phyloP scores from a whole-genome alignment of 2,329 filamentous ascomycete genomes.

The Tetracladium maxilliforme region DNA sequence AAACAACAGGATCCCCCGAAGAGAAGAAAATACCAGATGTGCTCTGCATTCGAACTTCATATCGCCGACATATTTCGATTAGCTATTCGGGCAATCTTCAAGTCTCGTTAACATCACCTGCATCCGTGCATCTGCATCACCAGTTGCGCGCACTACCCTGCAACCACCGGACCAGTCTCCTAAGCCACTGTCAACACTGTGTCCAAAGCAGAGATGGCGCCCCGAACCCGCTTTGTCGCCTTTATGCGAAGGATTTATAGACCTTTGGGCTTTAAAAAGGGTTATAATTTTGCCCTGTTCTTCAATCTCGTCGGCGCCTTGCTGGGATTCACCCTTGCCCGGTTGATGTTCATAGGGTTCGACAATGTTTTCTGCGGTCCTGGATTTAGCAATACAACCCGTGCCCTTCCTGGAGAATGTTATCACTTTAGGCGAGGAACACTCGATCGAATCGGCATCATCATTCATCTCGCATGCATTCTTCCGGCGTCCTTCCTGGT shows the following conservation, averaged over 20 bases:
- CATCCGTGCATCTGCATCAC: too few species aligned
- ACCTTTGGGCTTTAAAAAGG: conserved; percentile 43
- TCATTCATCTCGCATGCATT: conserved; percentile 28
- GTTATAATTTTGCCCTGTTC: conserved; percentile 39
- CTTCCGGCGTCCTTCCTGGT: conserved; percentile 28
- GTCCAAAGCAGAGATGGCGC: too few species aligned
- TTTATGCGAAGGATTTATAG: conserved; percentile 40
- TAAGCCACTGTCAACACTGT: too few species aligned
- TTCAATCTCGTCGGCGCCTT: conserved; percentile 9
- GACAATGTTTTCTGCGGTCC: conserved; percentile 17
- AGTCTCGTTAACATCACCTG: too few species aligned
- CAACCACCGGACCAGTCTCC: too few species aligned
- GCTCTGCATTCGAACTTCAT: too few species aligned
- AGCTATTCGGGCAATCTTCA: too few species aligned
- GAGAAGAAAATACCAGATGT: too few species aligned
- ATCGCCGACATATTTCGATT: too few species aligned
- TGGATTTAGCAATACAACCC: conserved; percentile 6
- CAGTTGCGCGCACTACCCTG: too few species aligned
- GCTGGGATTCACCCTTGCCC: conserved; percentile 8
- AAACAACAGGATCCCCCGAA: too few species aligned
- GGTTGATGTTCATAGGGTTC: conserved; percentile 6
- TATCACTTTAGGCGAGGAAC: conserved; percentile 18
- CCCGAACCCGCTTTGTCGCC: conserved; percentile 2
- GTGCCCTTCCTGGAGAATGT: conserved; percentile 22
- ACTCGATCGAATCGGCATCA: conserved; percentile 22